Conservation (phyloP, 257 asterid species). For the Buddleja alternifolia region DNA sequence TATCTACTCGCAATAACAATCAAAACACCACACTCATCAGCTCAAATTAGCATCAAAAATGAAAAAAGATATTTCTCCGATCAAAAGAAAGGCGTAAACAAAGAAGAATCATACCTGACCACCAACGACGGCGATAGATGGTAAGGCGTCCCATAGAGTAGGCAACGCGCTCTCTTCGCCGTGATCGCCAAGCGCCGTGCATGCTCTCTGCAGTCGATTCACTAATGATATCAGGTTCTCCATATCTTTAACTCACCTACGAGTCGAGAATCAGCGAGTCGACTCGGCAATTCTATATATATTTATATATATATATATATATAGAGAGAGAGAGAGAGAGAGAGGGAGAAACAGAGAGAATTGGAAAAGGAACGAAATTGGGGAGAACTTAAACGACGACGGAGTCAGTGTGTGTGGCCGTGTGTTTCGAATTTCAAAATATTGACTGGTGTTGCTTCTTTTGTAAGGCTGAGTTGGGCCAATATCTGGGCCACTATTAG, state of each 20-base stretch:
- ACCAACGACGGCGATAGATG: conserved; percentile 95
- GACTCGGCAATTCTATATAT: conserved; percentile 38
- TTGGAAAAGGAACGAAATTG: not conserved
- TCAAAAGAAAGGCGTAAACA: not conserved
- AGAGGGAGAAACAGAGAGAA: conserved; percentile 27
- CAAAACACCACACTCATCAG: not conserved
- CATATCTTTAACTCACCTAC: conserved; percentile 50
- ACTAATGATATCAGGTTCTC: conserved; percentile 87
- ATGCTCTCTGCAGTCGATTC: conserved; percentile 89
- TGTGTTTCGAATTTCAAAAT: conserved; percentile 34
- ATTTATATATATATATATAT: too few relatives aligned
- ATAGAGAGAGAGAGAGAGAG: conserved; percentile 1
- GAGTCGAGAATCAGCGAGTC: conserved; percentile 40
- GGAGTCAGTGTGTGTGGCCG: too few relatives aligned
- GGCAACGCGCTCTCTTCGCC: conserved; percentile 92
- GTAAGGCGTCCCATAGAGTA: conserved; percentile 96
- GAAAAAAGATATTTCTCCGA: not conserved
- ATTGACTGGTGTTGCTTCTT: conserved; percentile 12
- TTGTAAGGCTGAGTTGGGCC: not conserved
- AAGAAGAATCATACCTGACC: conserved; percentile 68
- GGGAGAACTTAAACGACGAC: conserved; percentile 33
- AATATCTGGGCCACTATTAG: not conserved
- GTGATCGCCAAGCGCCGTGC: conserved; percentile 94
- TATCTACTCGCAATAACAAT: conserved; percentile 15
- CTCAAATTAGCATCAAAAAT: conserved; percentile 25